Base-by-base conservation (phyloP, 1,284 basidiomycete species). In the Sporisorium graminicola region DNA sequence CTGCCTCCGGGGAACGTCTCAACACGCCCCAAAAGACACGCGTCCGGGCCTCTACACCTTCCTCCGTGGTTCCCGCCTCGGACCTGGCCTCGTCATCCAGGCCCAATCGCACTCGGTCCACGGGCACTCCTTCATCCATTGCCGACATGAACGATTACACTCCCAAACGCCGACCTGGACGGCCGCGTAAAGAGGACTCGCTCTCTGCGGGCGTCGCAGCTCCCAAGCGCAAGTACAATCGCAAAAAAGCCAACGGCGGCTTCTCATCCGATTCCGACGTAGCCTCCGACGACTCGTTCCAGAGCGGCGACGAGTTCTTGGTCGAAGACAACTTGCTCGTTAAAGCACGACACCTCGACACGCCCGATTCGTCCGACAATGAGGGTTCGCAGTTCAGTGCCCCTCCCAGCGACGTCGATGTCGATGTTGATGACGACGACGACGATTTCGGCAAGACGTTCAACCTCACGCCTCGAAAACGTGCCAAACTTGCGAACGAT, bases 231-330 rank as follows among this genome's bases (percentile, higher is more conserved):
- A 61, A 59, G 22, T 51, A 57, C 53, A 59, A 27, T 12, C 66
- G 67, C 26, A 65, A 63, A 43, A 71, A 63, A 49, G 47, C 63
- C 13, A 58, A 64, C 37, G 60, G 68, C 35, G 60, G 68, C 35
- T 58, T 67, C 42, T 61, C 51, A 8, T 67, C 73, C 33, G 73
- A 71, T 43, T 75, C 73, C 0, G 67, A 75, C 52, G n/a, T 64
- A 14, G 74, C 53, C 4, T 76, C 74, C n/a, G 74, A 76, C 46
- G 74, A 76, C 57, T 65, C 61, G 16, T 76, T 76, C 57, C 68
- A 72, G 43, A 72, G 68, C 55, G 74, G 68, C 7, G 65, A 76
- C 74, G 74, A 71, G 51, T 68, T 72, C 16, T 52, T 59, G 27
- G 74, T 67, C 13, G 73, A 75, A 57, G 67, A 75, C 58, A 66